Conservation (phyloP, 2,329 filamentous ascomycete species). For the Talaromyces sp. region DNA sequence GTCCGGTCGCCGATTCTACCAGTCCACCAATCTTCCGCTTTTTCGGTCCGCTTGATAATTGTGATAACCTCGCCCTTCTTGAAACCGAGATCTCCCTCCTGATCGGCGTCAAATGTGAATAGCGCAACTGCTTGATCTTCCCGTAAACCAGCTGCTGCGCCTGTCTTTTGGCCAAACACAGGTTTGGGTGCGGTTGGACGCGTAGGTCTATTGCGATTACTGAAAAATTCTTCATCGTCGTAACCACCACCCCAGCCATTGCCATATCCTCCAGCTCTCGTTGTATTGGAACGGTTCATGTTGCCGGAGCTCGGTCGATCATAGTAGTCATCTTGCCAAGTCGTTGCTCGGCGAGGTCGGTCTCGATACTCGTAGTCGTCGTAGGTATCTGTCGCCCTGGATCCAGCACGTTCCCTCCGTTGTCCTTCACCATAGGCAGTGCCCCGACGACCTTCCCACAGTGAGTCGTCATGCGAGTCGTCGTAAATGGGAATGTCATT, state of each 20-base stretch:
- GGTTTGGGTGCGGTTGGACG: conserved; percentile 88
- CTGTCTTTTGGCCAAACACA: conserved; percentile 61
- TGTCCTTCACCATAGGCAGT: conserved; percentile 68
- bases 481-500: conserved; percentile 92
- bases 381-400: conserved; percentile 28
- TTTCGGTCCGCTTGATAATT: conserved; percentile 90
- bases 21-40: conserved; percentile 96
- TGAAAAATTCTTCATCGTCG: conserved; percentile 40
- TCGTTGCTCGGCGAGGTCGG: conserved; percentile 47
- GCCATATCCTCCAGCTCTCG: conserved; percentile 26
- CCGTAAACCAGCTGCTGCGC: conserved; percentile 38
- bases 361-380: conserved; percentile 59
- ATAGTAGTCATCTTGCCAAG: conserved; percentile 52
- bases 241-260: conserved; percentile 29
- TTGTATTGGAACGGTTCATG: conserved; percentile 37
- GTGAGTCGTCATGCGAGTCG: conserved; percentile 74
- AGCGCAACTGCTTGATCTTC: conserved; percentile 83
- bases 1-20: conserved; percentile 80
- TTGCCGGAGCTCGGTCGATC: conserved; percentile 41
- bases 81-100: conserved; percentile 88
- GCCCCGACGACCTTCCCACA: conserved; percentile 76
- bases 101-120: conserved; percentile 92
- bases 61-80: conserved; percentile 98
- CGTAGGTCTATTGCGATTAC: conserved; percentile 62
- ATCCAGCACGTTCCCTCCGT: conserved; percentile 55